Base-by-base conservation (phyloP, 2,329 filamentous ascomycete species). In the Alternaria novae-zelandiae region DNA sequence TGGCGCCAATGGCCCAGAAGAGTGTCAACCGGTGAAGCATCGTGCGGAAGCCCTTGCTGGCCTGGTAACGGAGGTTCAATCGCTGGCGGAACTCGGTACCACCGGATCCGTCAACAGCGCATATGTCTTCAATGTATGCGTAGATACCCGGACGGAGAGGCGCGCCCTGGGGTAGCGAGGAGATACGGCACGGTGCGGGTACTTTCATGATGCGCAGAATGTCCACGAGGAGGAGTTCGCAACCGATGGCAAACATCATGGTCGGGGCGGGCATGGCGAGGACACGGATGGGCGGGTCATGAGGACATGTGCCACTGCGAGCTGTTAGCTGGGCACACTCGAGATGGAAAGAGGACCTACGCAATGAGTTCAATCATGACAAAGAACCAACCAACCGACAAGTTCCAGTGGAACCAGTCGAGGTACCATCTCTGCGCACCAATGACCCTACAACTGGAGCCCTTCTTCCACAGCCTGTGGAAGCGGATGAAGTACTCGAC, bases 351-450 rank as follows among this genome's bases (percentile, higher is more conserved):
- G 26, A 30, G 21, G 5, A 77, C 79, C 55, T 78, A 83, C 80
- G 85, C 82, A 66, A 87, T 86, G 21, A 87, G 79, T 67, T 87
- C 85, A 53, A 86, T 80, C 84, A 87, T 86, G 70, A 87, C 81
- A 60, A 86, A 83, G 51, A 86, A 80, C 85, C 86, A 87, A 12
- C 82, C 85, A 3, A 86, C 70, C 4, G 83, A 83, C 49, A 86
- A 82, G 66, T 86, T 86, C 86, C 85, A 87, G 61, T 87, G 86
- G 72, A 87, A 87, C 80, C 82, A 87, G 62, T 88, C 86, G 15
- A 87, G 79, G 61, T 82, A 82, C 61, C 72, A 75, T 51, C 84
- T 74, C 53, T 80, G 70, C 3, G 82, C 83, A 13, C 83, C 83
- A 61, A 85, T 84, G 46, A 86, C 84, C 21, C 85, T 82, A 68